phyloP scores from a whole-genome alignment of 1,284 basidiomycete genomes.

The Violaceomyces palustris region DNA sequence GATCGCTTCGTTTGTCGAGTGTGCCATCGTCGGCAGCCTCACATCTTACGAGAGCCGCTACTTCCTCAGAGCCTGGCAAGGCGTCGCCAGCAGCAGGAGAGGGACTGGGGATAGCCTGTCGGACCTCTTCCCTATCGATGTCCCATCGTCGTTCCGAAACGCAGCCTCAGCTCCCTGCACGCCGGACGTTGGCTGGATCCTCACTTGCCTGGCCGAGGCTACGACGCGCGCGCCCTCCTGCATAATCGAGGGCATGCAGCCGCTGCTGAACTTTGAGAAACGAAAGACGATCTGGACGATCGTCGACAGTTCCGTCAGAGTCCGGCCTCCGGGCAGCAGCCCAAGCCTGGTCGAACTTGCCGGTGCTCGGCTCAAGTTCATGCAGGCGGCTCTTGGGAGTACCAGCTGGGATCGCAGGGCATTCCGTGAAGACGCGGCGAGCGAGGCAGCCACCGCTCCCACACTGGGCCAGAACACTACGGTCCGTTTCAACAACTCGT shows the following conservation, averaged over 20 bases:
- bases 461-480: slow-evolving; percentile 12
- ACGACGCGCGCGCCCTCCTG: slow-evolving; percentile 8
- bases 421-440: slow-evolving; percentile 43
- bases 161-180: slow-evolving; percentile 18
- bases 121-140: slow-evolving; percentile 25
- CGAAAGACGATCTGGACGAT: slow-evolving; percentile 39
- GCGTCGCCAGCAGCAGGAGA: slow-evolving; percentile 24
- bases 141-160: slow-evolving; percentile 6
- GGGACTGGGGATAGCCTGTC: slow-evolving; percentile 25
- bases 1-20: slow-evolving; percentile 46
- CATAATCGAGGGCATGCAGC: slow-evolving; percentile 3
- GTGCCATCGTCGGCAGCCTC: slow-evolving; percentile 39
- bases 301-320: slow-evolving; percentile 31
- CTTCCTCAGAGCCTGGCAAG: slow-evolving; percentile 46
- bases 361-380: slow-evolving; percentile 29
- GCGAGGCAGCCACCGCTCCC: slow-evolving; percentile 29
- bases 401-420: slow-evolving; percentile 40
- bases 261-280: slow-evolving; percentile 43
- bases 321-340: slow-evolving; percentile 19
- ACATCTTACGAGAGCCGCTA: slow-evolving; percentile 37
- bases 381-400: slow-evolving; percentile 34
- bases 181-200: slow-evolving; percentile 48
- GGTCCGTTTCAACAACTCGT: slow-evolving; percentile 13
- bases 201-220: slow-evolving; percentile 39
- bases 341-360: slow-evolving; percentile 32